phyloP scores from a whole-genome alignment of 352 stramenopile genomes.

The Peronosclerospora sorghi region DNA sequence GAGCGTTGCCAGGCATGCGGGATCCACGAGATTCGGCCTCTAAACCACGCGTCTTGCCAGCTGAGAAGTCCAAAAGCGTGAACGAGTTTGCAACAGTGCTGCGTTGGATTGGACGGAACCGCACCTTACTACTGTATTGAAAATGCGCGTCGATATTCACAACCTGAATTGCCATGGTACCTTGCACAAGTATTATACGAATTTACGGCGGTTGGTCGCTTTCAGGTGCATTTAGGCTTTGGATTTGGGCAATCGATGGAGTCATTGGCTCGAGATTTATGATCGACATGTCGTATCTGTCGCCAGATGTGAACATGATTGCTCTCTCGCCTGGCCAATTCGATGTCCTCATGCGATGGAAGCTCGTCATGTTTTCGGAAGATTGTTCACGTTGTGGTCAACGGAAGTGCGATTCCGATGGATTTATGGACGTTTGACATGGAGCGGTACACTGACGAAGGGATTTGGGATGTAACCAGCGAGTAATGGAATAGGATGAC shows the following conservation, averaged over 20 bases:
- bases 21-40: constrained; percentile 65
- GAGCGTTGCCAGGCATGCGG: constrained; percentile 69
- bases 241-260: constrained; percentile 98
- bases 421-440: constrained; percentile 92
- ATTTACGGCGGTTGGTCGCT: constrained; percentile 82
- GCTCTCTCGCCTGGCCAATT: constrained; percentile 93
- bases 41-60: constrained; percentile 55
- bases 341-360: constrained; percentile 81
- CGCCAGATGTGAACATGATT: constrained; percentile 96
- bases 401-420: constrained; percentile 92
- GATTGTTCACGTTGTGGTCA: constrained; percentile 94
- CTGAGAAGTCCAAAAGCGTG: constrained; percentile 51
- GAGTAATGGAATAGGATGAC: constrained; percentile 42
- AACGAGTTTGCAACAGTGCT: constrained; percentile 51
- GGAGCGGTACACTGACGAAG: constrained; percentile 57
- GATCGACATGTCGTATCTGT: constrained; percentile 97
- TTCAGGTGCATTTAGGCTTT: constrained; percentile 92
- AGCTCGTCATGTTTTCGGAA: constrained; percentile 81
- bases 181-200: constrained; percentile 73
- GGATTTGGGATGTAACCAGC: constrained; percentile 37
- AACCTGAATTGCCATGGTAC: constrained; percentile 83
- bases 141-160: constrained; percentile 94
- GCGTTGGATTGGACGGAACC: constrained; percentile 58
- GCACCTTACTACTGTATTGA: constrained; percentile 93
- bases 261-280: constrained; percentile 96